These are phyloP conservation scores for Mortierella hygrophila DNA, from an alignment of 192 early-diverging fungal genomes.

Conservation along the genomic window DNA sequence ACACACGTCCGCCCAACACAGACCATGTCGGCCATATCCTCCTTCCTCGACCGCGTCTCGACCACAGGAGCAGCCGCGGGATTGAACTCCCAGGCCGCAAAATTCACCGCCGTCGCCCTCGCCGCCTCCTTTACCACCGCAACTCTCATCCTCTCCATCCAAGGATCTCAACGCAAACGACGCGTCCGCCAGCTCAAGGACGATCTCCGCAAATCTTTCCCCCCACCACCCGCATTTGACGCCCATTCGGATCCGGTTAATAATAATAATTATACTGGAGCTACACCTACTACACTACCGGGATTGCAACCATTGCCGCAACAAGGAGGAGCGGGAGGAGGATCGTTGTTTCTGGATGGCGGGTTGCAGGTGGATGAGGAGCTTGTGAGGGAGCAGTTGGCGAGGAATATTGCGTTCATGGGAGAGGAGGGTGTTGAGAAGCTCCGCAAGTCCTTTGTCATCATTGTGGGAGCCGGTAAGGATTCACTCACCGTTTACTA, in stretches of 20 bases:
- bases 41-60: slow-evolving; percentile 28
- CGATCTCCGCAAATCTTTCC: slow-evolving; percentile 59
- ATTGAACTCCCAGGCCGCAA: slow-evolving; percentile 41
- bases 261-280: slow-evolving; percentile 6
- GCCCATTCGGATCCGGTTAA: background rate
- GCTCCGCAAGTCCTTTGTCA: slow-evolving; percentile 85
- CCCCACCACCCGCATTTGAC: slow-evolving; percentile 43
- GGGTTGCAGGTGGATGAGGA: slow-evolving; percentile 65
- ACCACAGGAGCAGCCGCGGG: slow-evolving; percentile 6
- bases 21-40: slow-evolving; percentile 17
- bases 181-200: slow-evolving; percentile 69
- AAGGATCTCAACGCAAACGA: slow-evolving; percentile 59
- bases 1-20: background rate
- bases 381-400: slow-evolving; percentile 87
- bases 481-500: background rate
- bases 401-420: slow-evolving; percentile 90
- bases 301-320: background rate
- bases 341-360: background rate
- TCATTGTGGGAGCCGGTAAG: slow-evolving; percentile 90
- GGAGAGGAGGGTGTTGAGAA: slow-evolving; percentile 83
- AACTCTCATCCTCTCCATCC: slow-evolving; percentile 66
- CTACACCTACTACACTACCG: background rate
- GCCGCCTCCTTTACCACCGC: slow-evolving; percentile 76
- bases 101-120: slow-evolving; percentile 65
- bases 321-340: background rate